These are phyloP conservation scores for Mycosphaerelloides madeirae DNA, from an alignment of 2,329 filamentous ascomycete genomes.

Conservation along the genomic window DNA sequence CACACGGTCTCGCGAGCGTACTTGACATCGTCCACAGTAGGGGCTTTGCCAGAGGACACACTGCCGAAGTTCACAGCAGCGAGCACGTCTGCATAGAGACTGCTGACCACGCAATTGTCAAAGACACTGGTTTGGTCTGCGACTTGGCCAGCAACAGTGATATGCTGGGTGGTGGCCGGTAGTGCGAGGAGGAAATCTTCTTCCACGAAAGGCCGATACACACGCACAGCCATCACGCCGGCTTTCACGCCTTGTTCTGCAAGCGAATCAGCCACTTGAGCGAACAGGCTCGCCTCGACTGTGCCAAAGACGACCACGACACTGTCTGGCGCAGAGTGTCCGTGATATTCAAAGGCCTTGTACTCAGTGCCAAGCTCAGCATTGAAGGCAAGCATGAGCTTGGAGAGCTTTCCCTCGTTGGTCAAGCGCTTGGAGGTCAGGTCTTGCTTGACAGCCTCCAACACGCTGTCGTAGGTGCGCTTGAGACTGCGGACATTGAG, in stretches of 20 bases:
- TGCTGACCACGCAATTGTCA: constrained; percentile 74
- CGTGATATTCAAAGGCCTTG: constrained; percentile 87
- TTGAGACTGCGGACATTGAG: constrained; percentile 67
- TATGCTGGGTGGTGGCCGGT: constrained; percentile 66
- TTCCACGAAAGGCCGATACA: constrained; percentile 94
- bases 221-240: constrained; percentile 82
- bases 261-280: constrained; percentile 71
- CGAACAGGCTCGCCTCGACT: constrained; percentile 78
- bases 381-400: constrained; percentile 72
- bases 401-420: constrained; percentile 65
- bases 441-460: constrained; percentile 55
- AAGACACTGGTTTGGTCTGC: constrained; percentile 64
- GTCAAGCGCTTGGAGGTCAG: constrained; percentile 56
- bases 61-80: constrained; percentile 76
- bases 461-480: constrained; percentile 63
- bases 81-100: constrained; percentile 85
- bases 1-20: constrained; percentile 70
- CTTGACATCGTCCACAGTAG: constrained; percentile 75
- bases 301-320: constrained; percentile 92
- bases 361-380: constrained; percentile 91
- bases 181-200: constrained; percentile 83
- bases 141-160: constrained; percentile 89
- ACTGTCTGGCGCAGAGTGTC: constrained; percentile 71
- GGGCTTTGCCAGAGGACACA: constrained; percentile 56
- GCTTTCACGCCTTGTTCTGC: constrained; percentile 69